Evolutionary conservation across 305 asterid species (phyloP), one percentile per base, ranked within the genome.

Genomic region (Petunia hybrid): DNA sequence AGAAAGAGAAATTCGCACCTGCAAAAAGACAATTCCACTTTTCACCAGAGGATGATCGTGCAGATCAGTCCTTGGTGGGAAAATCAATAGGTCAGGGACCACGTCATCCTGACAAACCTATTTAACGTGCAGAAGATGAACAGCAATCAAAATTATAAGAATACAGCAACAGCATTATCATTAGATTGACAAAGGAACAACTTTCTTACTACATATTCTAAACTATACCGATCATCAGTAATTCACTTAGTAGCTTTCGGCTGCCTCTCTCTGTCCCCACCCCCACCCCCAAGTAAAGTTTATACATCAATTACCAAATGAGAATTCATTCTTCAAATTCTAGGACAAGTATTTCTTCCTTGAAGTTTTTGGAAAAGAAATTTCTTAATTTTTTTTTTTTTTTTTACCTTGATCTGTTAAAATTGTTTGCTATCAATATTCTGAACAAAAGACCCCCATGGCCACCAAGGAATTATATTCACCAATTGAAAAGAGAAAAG

Each of bases 41-140:
- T 38, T 60, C 41, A 94, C 95, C 82, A 94, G 91, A 74, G 95
- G 97, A 86, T 96, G 98, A 51, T 91, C 87, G 88, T 96, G 98
- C 85, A 96, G 87, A 88, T 93, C 98, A 73, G 97, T 89, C 83
- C 95, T 94, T 51, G 97, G 97, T 62, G 98, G 99, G 68, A 92
- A 91, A 82, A 90, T 73, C 81, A 96, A 83, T 84, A 96, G 88
- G 83, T 90, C 97, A 40, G 92, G 97, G 55, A 96, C 93, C 66
- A 88, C 82, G 84, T 89, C 97, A 89, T 96, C 99, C 89, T 85
- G 85, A 67, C 78, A 78, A 78, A 95, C 97, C 98, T 95, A 84
- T 78, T 82, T 63, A 60, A 76, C 67, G 59, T 77, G 80, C 45
- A 1, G 56, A 35, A 31, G 6, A 12, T 31, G 48, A 31, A 48